Conservation (phyloP, 169 alveolate species). For the Plasmodium berghei region DNA sequence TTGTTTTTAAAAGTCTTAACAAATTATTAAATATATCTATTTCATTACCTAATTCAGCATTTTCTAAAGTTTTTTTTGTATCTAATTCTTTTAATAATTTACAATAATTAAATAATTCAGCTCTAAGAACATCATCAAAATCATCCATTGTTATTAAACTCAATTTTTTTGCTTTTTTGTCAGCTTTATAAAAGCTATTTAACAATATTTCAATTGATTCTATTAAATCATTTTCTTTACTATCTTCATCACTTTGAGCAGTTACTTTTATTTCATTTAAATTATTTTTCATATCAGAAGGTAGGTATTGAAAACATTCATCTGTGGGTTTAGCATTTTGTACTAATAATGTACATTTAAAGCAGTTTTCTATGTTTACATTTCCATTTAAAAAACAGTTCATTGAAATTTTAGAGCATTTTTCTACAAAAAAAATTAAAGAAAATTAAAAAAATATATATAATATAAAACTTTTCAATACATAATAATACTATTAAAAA, state of each 20-base stretch:
- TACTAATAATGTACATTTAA: slow-evolving; percentile 21
- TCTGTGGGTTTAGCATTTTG: background rate
- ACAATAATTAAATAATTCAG: slow-evolving; percentile 26
- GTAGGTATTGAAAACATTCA: slow-evolving; percentile 33
- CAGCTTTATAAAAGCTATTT: slow-evolving; percentile 15
- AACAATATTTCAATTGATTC: slow-evolving; percentile 17
- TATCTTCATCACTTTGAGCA: slow-evolving; percentile 25
- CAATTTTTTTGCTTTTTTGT: background rate
- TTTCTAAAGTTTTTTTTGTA: slow-evolving; percentile 3
- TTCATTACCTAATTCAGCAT: slow-evolving; percentile 18
- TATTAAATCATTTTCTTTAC: slow-evolving; percentile 16
- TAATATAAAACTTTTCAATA: background rate
- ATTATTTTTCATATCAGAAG: slow-evolving; percentile 12
- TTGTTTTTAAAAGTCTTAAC: slow-evolving; percentile 6
- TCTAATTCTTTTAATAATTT: slow-evolving; percentile 32
- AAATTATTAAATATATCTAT: slow-evolving; percentile 21
- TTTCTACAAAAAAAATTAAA: slow-evolving; percentile 16
- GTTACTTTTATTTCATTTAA: slow-evolving; percentile 1
- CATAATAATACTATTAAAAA: background rate
- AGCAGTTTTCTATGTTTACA: slow-evolving; percentile 36
- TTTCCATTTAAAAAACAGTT: slow-evolving; percentile 47
- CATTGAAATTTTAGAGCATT: slow-evolving; percentile 15
- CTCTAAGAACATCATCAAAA: slow-evolving; percentile 9
- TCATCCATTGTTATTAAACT: slow-evolving; percentile 10
- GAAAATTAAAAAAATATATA: too few species aligned